Conservation (phyloP, 371 early-diverging fungal species). For the Apophysomyces variabilis region DNA sequence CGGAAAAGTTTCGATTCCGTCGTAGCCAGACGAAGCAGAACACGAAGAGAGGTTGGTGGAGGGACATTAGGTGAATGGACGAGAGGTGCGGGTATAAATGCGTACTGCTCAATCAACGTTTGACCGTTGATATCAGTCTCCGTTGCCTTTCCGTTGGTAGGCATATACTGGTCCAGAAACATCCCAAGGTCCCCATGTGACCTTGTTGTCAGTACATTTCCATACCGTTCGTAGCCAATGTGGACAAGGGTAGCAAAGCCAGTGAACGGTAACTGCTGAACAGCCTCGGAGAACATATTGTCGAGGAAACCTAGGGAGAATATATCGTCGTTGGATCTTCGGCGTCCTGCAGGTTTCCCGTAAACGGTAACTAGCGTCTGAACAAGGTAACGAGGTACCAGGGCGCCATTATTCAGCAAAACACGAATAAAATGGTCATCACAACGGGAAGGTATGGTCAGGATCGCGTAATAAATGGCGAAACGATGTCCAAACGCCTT, state of each 20-base stretch:
- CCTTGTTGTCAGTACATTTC: neutral
- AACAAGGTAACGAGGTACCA: conserved; percentile 25
- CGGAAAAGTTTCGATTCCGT: neutral
- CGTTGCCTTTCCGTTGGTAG: neutral
- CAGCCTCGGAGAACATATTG: conserved; percentile 14
- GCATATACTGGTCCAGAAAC: conserved; percentile 11
- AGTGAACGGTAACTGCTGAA: conserved; percentile 30
- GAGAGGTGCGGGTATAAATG: conserved; percentile 19
- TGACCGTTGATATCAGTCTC: neutral
- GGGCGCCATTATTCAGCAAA: conserved; percentile 28
- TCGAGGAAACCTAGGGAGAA: conserved; percentile 15
- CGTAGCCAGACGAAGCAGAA: conserved; percentile 7
- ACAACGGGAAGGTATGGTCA: conserved; percentile 28
- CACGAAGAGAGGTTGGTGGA: conserved; percentile 18
- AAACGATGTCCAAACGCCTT: conserved; percentile 28
- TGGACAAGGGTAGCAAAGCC: conserved; percentile 30
- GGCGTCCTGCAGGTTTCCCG: conserved; percentile 15
- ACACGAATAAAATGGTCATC: conserved; percentile 19
- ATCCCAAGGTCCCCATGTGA: conserved; percentile 4
- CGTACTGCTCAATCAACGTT: neutral
- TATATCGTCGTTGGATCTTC: neutral
- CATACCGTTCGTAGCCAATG: conserved; percentile 6
- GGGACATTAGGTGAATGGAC: neutral
- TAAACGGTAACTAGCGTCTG: conserved; percentile 27
- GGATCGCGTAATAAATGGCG: conserved; percentile 34